phyloP scores from a whole-genome alignment of 768 basidiomycete genomes.

The Boletus pseudopeckii region DNA sequence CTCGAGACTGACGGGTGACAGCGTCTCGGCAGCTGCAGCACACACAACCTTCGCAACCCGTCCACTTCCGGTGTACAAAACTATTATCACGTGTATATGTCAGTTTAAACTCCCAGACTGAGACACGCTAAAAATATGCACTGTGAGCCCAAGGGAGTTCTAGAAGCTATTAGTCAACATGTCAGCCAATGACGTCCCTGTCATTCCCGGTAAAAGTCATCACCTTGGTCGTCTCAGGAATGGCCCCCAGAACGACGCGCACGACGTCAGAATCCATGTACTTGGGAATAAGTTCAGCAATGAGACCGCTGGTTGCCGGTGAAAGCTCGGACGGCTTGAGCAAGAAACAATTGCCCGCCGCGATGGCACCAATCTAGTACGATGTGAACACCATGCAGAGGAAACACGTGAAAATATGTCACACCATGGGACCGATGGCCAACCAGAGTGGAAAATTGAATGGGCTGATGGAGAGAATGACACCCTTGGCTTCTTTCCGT shows the following conservation, averaged over 20 bases:
- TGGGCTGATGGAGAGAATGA: slow-evolving; percentile 64
- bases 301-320: slow-evolving; percentile 50
- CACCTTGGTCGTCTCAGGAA: slow-evolving; percentile 61
- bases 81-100: slow-evolving; percentile 12
- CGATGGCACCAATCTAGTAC: slow-evolving; percentile 62
- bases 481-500: slow-evolving; percentile 75
- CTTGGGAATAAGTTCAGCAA: slow-evolving; percentile 66
- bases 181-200: neutral
- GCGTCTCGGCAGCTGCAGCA: slow-evolving; percentile 68
- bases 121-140: slow-evolving; percentile 19
- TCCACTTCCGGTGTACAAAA: slow-evolving; percentile 56
- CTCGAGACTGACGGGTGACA: slow-evolving; percentile 67
- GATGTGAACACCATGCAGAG: neutral
- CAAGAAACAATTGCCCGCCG: slow-evolving; percentile 70
- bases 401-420: slow-evolving; percentile 5
- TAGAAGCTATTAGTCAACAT: slow-evolving; percentile 45
- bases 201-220: neutral
- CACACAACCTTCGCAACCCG: slow-evolving; percentile 67
- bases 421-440: slow-evolving; percentile 54
- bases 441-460: slow-evolving; percentile 77
- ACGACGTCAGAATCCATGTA: slow-evolving; percentile 69
- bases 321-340: slow-evolving; percentile 77
- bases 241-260: slow-evolving; percentile 65
- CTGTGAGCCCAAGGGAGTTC: slow-evolving; percentile 68
- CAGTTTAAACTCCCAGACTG: neutral